Base-by-base conservation (phyloP, 345 rosid genomes). In the Hypericum androsaemum region DNA sequence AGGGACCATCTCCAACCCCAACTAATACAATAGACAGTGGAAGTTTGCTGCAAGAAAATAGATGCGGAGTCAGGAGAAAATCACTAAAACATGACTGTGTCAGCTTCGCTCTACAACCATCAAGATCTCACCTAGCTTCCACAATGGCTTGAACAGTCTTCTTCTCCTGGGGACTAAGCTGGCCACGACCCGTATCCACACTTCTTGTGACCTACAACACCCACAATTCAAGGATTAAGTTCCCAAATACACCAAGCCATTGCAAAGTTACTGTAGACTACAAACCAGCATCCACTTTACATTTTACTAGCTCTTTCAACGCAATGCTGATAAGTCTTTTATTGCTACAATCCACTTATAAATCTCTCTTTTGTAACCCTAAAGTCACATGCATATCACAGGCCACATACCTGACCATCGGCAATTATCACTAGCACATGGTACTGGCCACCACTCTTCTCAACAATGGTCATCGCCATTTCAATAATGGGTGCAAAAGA, bases 401-500 rank as follows among this genome's bases (percentile, higher is more conserved):
- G 45, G 14, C 17, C 17, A 13, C 12, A 16, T 42, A 66, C 71
- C 71, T 66, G 71, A 13, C 71, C 71, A 44, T 66, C 71, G 12
- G 65, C 71, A 14, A 66, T 66, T 60, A 66, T 66, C 49, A 66
- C 16, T 12, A 66, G 8, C 38, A 66, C 71, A 56, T 66, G 71
- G 52, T 66, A 66, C 54, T 66, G 71, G 28, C 71, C 71, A 55
- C 62, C 47, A 10, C 62, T 66, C 49, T 56, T 43, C 54, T 66
- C 71, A 35, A 66, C 71, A 60, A 66, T 60, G 36, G 62, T 56
- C 13, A 47, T 50, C 43, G 71, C 62, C 71, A 55, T 66, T 42
- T 66, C 71, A 50, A 66, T 60, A 14, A 66, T 12, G 12, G 71
- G 71, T n/a, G 65, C 71, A 66, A 66, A 66, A 5, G 71, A 66